Evolutionary conservation across 768 basidiomycete species (phyloP).

Genomic region (Candolleomyces eurysporus): DNA sequence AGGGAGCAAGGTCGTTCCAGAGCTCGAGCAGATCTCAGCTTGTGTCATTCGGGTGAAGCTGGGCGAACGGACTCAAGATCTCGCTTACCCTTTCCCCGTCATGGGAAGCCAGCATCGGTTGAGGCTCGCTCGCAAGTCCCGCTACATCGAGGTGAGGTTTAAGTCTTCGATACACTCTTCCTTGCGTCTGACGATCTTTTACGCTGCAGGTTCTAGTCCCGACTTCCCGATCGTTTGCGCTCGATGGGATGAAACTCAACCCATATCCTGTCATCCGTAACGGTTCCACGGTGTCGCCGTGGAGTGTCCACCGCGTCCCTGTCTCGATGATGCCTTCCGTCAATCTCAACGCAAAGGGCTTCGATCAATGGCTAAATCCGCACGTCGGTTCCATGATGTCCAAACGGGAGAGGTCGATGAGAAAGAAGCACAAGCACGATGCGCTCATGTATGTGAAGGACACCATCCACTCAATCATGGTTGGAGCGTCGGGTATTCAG

Average conservation of each 20-base stretch:
- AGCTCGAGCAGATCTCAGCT: conserved; percentile 5
- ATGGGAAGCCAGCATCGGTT: conserved; percentile 14
- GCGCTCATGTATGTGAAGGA: conserved; percentile 28
- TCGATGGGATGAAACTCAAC: conserved; percentile 12
- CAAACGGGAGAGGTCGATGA: conserved; percentile 18
- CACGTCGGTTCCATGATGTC: conserved; percentile 29
- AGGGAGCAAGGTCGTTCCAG: conserved; percentile 15
- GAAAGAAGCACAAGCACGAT: conserved; percentile 19
- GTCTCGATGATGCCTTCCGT: conserved; percentile 33
- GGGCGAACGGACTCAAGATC: conserved; percentile 4
- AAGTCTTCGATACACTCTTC: conserved; percentile 17
- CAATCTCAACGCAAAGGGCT: conserved; percentile 12
- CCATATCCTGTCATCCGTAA: conserved; percentile 14
- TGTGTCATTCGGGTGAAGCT: conserved; percentile 12
- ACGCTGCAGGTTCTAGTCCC: conserved; percentile 26
- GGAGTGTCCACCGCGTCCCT: conserved; percentile 40
- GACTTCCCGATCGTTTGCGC: conserved; percentile 6
- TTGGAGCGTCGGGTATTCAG: neutral
- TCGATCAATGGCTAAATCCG: conserved; percentile 27
- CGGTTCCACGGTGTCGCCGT: conserved; percentile 12
- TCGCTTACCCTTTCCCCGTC: conserved; percentile 14
- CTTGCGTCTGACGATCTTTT: conserved; percentile 15
- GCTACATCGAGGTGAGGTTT: conserved; percentile 39
- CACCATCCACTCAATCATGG: conserved; percentile 18
- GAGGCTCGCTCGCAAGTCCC: conserved; percentile 54